A percentile compares a stretch with the other conserved stretches of the same genome.
These are phyloP conservation scores for Oryza brachyantha DNA, from an alignment of 176 grass and related monocot genomes.

Conservation along the genomic window DNA sequence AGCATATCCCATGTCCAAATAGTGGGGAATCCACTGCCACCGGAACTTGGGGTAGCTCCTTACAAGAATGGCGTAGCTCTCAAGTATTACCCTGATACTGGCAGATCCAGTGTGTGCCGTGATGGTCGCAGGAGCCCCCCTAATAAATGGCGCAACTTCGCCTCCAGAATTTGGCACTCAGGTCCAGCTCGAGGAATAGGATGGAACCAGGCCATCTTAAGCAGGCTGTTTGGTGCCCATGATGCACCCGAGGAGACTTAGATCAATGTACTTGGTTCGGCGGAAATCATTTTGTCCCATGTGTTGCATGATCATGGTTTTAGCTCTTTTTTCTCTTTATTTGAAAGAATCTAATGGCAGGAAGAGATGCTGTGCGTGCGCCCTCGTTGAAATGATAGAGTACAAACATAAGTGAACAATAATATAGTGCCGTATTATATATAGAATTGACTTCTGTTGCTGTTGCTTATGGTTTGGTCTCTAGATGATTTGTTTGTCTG, in stretches of 20 bases:
- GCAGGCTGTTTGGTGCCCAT: slow-evolving; percentile 20
- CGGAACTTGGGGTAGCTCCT: slow-evolving; percentile 19
- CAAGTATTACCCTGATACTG: slow-evolving; percentile 22
- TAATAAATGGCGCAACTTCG: slow-evolving; percentile 24
- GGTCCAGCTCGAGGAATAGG: not conserved
- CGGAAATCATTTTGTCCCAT: not conserved
- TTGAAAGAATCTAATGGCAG: no score
- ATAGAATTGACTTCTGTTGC: not conserved
- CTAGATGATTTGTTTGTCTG: not conserved
- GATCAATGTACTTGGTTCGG: not conserved
- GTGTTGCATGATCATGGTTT: not conserved
- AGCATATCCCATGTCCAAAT: slow-evolving; percentile 54
- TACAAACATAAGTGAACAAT: not conserved
- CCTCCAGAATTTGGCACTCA: not conserved
- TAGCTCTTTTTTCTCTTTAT: not conserved
- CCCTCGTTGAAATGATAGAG: not conserved
- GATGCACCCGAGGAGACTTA: not conserved
- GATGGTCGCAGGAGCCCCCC: slow-evolving; percentile 1
- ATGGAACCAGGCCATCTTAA: slow-evolving; percentile 27
- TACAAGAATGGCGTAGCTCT: slow-evolving; percentile 4
- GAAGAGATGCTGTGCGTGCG: not conserved
- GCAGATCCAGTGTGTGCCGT: not conserved
- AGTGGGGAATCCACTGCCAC: slow-evolving; percentile 32
- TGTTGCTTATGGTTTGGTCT: not conserved
- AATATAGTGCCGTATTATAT: not conserved